Evolutionary conservation across 1,284 basidiomycete genomes (phyloP).

Genomic region (Pterulicium gracile): DNA sequence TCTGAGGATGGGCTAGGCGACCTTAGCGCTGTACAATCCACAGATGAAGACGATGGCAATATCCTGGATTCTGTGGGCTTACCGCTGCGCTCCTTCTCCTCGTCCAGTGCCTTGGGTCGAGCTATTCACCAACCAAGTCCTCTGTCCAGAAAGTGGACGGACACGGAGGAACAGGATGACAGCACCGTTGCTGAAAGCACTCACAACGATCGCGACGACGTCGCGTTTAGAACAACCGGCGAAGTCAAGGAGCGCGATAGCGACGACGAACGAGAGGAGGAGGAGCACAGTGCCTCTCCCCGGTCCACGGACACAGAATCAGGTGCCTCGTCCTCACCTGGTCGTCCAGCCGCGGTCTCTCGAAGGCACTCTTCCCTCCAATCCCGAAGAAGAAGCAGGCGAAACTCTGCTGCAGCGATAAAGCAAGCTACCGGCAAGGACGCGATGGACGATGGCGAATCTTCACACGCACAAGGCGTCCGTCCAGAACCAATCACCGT

Average conservation of each 20-base stretch:
- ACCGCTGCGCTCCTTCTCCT: conserved; percentile 19
- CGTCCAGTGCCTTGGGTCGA: conserved; percentile 18
- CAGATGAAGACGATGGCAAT: conserved; percentile 25
- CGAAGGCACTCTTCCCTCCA: conserved; percentile 7
- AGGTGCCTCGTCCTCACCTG: conserved; percentile 19
- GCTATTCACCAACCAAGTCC: conserved; percentile 55
- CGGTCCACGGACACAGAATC: conserved; percentile 40
- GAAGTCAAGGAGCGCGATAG: conserved; percentile 21
- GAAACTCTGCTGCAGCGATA: conserved; percentile 14
- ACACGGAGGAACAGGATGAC: conserved; percentile 8
- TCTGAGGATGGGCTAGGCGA: conserved; percentile 19
- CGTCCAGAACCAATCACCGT: conserved; percentile 20
- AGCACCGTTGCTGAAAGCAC: not conserved
- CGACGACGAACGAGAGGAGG: conserved; percentile 24
- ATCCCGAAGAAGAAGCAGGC: conserved; percentile 16
- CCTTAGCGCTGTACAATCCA: conserved; percentile 2
- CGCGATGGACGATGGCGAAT: conserved; percentile 14
- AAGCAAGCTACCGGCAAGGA: conserved; percentile 14
- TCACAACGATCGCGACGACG: not conserved
- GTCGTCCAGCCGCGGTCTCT: conserved; percentile 10
- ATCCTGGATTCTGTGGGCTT: conserved; percentile 17
- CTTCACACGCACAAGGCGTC: conserved; percentile 42
- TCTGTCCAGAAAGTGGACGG: conserved; percentile 27
- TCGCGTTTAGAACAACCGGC: not conserved
- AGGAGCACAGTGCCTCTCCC: conserved; percentile 27